Conservation (phyloP, 306 rosid genomes). For the Lotus japonicus region DNA sequence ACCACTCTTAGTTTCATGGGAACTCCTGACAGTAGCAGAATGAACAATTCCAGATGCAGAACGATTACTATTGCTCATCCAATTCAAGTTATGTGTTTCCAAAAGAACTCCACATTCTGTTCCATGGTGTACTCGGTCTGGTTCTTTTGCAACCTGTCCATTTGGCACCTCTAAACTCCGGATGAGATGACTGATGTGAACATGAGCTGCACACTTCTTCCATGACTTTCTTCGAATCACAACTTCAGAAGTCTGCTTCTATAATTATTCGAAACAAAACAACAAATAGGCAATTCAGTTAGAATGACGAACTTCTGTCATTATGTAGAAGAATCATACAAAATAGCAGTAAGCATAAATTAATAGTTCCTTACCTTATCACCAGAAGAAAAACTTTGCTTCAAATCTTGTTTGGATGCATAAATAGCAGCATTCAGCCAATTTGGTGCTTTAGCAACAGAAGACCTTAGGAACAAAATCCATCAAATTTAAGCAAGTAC, state of each 20-base stretch:
- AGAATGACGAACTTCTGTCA: neutral
- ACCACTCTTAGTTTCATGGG: constrained; percentile 32
- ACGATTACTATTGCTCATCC: constrained; percentile 23
- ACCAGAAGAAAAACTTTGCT: constrained; percentile 20
- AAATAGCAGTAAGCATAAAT: neutral
- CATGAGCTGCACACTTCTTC: constrained; percentile 70
- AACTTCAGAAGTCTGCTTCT: constrained; percentile 31
- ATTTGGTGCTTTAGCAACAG: constrained; percentile 18
- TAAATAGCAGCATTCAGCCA: constrained; percentile 23
- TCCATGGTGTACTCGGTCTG: constrained; percentile 32
- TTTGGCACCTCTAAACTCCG: constrained; percentile 30
- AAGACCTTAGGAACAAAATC: constrained; percentile 16
- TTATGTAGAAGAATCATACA: neutral
- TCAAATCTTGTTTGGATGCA: constrained; percentile 25
- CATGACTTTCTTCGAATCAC: constrained; percentile 19
- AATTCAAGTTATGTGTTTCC: constrained; percentile 20
- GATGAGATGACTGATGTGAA: constrained; percentile 55
- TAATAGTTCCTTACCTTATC: constrained; percentile 21
- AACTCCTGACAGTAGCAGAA: constrained; percentile 21
- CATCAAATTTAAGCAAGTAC: neutral
- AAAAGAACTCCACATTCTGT: constrained; percentile 28
- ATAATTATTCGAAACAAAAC: constrained; percentile 10
- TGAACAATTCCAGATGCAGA: constrained; percentile 8
- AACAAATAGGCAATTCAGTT: constrained; percentile 2
- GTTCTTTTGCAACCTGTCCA: constrained; percentile 12